These are phyloP conservation scores for Acanthamoeba sp. DNA, from an alignment of 208 protist genomes.

Conservation along the genomic window DNA sequence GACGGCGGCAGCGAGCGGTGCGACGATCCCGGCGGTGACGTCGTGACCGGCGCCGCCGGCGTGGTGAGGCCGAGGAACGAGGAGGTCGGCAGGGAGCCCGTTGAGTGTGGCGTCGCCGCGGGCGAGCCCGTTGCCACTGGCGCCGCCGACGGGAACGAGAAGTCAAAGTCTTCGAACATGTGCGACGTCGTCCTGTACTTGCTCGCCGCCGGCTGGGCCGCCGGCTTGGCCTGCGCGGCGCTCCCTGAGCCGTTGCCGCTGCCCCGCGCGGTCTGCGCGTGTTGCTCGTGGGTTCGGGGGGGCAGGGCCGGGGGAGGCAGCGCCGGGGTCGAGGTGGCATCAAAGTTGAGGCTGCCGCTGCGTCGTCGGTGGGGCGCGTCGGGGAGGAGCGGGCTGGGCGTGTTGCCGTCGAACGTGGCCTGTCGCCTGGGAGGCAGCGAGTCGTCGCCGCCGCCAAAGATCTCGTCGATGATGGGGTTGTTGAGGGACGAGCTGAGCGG, in stretches of 20 bases:
- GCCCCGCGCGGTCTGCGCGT: not conserved
- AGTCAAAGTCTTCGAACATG: not conserved
- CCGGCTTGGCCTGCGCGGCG: not conserved
- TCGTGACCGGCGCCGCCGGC: not conserved
- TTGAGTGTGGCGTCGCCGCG: not conserved
- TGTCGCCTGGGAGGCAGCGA: not conserved
- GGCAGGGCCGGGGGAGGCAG: not conserved
- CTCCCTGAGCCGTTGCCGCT: not conserved
- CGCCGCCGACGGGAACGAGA: not conserved
- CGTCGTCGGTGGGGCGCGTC: not conserved
- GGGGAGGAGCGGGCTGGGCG: not conserved
- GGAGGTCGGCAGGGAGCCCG: not conserved
- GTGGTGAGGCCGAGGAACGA: conserved; percentile 10
- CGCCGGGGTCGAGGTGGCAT: not conserved
- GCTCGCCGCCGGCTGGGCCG: not conserved
- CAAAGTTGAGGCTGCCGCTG: conserved; percentile 18
- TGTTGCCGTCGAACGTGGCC: not conserved
- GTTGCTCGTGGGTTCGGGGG: not conserved
- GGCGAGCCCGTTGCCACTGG: not conserved
- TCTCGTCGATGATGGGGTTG: not conserved
- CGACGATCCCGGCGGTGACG: not conserved
- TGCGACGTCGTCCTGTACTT: conserved; percentile 10
- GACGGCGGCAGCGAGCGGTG: not conserved
- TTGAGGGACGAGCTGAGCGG: not conserved
- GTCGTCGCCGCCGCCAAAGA: conserved; percentile 2